Evolutionary conservation across 768 basidiomycete genomes (phyloP).

Genomic region (Pleurotus eryngii): DNA sequence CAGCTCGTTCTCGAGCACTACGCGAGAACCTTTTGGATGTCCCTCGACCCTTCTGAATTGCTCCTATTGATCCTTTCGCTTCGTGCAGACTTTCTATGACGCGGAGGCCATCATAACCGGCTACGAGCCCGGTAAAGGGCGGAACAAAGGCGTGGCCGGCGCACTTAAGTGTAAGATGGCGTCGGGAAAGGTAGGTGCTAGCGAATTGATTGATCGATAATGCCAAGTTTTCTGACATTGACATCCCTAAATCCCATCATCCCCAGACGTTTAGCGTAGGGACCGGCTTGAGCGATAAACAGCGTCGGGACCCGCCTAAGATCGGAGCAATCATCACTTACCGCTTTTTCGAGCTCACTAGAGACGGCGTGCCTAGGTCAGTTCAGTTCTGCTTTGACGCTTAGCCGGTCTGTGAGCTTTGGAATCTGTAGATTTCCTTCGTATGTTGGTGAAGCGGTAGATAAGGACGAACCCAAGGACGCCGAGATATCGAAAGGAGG

Average conservation of each 20-base stretch:
- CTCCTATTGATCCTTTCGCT: background rate
- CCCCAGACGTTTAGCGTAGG: conserved; percentile 53
- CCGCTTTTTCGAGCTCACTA: conserved; percentile 58
- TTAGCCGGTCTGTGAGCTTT: no score
- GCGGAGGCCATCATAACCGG: conserved; percentile 60
- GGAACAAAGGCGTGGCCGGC: conserved; percentile 44
- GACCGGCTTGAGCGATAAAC: conserved; percentile 51
- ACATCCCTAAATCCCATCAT: background rate
- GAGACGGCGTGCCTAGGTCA: conserved; percentile 54
- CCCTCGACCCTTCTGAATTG: no score
- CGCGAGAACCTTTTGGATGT: no score
- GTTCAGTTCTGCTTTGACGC: conserved; percentile 1
- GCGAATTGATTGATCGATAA: background rate
- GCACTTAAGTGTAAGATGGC: conserved; percentile 57
- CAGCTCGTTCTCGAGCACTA: background rate
- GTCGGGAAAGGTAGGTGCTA: conserved; percentile 49
- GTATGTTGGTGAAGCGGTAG: conserved; percentile 47
- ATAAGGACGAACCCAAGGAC: conserved; percentile 54
- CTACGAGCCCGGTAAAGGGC: conserved; percentile 51
- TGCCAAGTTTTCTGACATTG: background rate
- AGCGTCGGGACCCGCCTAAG: conserved; percentile 51
- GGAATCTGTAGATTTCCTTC: conserved; percentile 45
- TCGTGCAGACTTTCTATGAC: conserved; percentile 50
- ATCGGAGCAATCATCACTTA: conserved; percentile 54
- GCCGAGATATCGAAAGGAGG: conserved; percentile 46